Conservation (phyloP, 2,329 filamentous ascomycete genomes). For the Orbilia ellipsospora region DNA sequence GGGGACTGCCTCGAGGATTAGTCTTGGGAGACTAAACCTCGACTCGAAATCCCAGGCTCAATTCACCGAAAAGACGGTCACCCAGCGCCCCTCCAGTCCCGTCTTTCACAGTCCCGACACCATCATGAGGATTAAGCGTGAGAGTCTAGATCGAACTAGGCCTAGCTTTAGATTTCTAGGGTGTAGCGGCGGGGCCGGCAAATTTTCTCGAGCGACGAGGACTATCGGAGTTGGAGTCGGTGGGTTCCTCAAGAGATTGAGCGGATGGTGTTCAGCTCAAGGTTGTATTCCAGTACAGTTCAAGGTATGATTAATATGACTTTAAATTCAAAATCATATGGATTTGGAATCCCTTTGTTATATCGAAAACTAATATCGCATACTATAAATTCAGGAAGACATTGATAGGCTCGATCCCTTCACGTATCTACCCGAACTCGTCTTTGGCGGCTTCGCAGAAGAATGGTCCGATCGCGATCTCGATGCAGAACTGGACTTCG, state of each 20-base stretch:
- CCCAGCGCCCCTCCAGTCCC: constrained; percentile 36
- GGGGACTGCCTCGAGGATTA: constrained; percentile 51
- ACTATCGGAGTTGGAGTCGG: constrained; percentile 52
- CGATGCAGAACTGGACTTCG: constrained; percentile 42
- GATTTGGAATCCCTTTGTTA: background rate
- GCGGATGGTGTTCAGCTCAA: constrained; percentile 53
- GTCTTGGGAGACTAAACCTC: constrained; percentile 52
- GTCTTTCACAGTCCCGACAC: constrained; percentile 27
- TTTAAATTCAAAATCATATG: background rate
- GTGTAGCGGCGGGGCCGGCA: constrained; percentile 51
- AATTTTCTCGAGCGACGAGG: constrained; percentile 48
- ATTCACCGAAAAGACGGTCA: constrained; percentile 48
- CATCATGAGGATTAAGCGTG: constrained; percentile 48
- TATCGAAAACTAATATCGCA: constrained; percentile 4
- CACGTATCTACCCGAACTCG: constrained; percentile 49
- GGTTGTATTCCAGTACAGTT: constrained; percentile 49
- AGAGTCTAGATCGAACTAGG: constrained; percentile 47
- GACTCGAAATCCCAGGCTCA: constrained; percentile 51
- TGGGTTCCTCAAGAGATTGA: constrained; percentile 48
- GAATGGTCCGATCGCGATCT: constrained; percentile 54
- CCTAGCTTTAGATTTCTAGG: constrained; percentile 52
- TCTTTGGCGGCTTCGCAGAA: constrained; percentile 51
- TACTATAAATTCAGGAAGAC: constrained; percentile 28
- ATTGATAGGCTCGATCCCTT: constrained; percentile 54
- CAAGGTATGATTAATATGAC: constrained; percentile 18